Evolutionary conservation across 2,329 filamentous ascomycete genomes (phyloP).

Genomic region (Botrytis aclada): DNA sequence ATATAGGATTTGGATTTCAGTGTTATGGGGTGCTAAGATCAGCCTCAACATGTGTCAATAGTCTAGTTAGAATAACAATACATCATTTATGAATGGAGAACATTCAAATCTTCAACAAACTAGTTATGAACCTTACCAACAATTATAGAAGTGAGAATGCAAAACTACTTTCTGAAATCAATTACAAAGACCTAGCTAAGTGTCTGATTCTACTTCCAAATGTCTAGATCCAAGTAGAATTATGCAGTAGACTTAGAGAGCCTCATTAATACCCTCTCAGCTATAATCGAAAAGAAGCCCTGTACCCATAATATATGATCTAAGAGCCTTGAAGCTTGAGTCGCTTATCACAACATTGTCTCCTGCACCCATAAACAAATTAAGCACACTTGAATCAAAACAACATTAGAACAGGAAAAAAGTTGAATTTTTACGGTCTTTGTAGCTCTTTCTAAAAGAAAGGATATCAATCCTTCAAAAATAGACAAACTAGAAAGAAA

Average conservation of each 20-base stretch:
- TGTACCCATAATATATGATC: background rate
- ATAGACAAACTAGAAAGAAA: background rate
- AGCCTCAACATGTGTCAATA: background rate
- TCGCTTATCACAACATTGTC: background rate
- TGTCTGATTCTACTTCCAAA: too few relatives aligned
- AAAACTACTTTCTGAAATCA: background rate
- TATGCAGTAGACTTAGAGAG: accelerated
- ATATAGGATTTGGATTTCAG: background rate
- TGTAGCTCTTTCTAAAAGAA: background rate
- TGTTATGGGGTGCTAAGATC: background rate
- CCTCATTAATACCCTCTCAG: accelerated
- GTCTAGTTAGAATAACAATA: background rate
- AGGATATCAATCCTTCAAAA: background rate
- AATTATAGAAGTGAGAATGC: background rate
- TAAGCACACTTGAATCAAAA: background rate
- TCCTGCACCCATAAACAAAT: background rate
- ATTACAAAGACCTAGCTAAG: background rate
- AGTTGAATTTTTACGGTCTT: background rate
- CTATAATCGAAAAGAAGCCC: background rate
- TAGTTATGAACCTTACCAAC: background rate
- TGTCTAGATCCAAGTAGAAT: background rate
- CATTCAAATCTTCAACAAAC: accelerated
- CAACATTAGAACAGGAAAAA: background rate
- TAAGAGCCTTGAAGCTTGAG: background rate
- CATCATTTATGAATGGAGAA: accelerated